These are phyloP conservation scores for Pistacia vera DNA, from an alignment of 345 rosid species.

Conservation along the genomic window DNA sequence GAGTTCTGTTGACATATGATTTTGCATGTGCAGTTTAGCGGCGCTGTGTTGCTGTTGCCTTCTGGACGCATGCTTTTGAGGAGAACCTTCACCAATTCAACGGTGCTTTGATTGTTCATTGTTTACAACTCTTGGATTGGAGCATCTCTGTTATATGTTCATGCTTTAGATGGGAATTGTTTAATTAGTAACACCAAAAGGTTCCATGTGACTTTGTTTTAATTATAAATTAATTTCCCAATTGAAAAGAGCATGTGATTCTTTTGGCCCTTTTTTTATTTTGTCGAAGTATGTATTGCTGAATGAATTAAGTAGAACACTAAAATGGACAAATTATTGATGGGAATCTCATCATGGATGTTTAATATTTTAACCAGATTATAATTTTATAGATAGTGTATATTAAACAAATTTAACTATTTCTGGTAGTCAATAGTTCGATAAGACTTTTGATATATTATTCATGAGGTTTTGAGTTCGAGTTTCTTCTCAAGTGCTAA, in stretches of 20 bases:
- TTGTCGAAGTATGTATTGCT: too few relatives aligned
- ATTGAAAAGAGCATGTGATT: not conserved
- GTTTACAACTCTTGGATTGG: not conserved
- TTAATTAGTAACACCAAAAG: not conserved
- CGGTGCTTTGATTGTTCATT: not conserved
- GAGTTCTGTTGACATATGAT: not conserved
- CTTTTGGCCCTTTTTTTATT: not conserved
- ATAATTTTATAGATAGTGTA: too few relatives aligned
- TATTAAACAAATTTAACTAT: too few relatives aligned
- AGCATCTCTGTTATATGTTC: not conserved
- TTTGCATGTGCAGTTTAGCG: conserved; percentile 52
- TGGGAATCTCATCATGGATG: too few relatives aligned
- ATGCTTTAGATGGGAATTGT: not conserved
- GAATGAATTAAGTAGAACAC: too few relatives aligned
- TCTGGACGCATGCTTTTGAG: conserved; percentile 69
- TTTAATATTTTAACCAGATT: too few relatives aligned
- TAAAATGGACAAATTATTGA: too few relatives aligned
- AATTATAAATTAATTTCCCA: too few relatives aligned
- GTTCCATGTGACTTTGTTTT: not conserved
- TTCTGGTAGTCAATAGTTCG: too few relatives aligned
- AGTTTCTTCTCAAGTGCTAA: too few relatives aligned
- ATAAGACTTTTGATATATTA: too few relatives aligned
- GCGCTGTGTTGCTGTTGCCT: conserved; percentile 82
- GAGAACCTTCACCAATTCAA: not conserved
- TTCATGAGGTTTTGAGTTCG: too few relatives aligned